Base-by-base conservation (phyloP, 768 basidiomycete species). In the Suillus spraguei region DNA sequence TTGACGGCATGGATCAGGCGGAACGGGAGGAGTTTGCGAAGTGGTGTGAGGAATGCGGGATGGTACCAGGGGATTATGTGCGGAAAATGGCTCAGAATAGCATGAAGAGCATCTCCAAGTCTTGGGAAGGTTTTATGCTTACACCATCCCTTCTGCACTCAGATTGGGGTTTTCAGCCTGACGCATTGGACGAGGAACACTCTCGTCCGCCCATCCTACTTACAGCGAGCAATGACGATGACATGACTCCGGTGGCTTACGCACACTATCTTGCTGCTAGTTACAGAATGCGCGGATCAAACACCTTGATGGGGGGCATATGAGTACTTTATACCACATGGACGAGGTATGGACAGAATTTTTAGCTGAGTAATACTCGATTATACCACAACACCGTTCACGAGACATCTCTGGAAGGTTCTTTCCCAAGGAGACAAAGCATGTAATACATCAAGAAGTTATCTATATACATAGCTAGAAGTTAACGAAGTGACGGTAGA, bases 111-210 rank as follows among this genome's bases (percentile, higher is more conserved):
- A 81, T 85, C 9, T 74, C 78, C 22, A 78, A 70, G 38, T 75
- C 82, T 54, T 85, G 85, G 84, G 80, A 77, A 49, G 87, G 86
- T 1, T 85, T 85, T 66, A 72, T 80, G 63, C 80, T 81, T 53
- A 66, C 78, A 60, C 61, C 79, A 8, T 66, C 72, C 36, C 70
- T 83, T 35, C 71, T 82, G 59, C 82, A 86, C 53, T 78, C 81
- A 17, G 82, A 82, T 61, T 87, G 86, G 85, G 84, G 79, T 7
- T 84, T 81, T 65, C 66, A 65, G 16, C 81, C 82, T 4, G 71
- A 76, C 42, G 66, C 66, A 5, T 71, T 85, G 58, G 81, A 85
- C 63, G 81, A 79, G 35, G 79, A 76, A 28, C 81, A 84, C 66
- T 74, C 77, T 60, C 71, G 70, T 41, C 79, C 81, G 36, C 80